These are phyloP conservation scores for Solanum corneliomulleri DNA, from an alignment of 257 asterid genomes.

Conservation along the genomic window DNA sequence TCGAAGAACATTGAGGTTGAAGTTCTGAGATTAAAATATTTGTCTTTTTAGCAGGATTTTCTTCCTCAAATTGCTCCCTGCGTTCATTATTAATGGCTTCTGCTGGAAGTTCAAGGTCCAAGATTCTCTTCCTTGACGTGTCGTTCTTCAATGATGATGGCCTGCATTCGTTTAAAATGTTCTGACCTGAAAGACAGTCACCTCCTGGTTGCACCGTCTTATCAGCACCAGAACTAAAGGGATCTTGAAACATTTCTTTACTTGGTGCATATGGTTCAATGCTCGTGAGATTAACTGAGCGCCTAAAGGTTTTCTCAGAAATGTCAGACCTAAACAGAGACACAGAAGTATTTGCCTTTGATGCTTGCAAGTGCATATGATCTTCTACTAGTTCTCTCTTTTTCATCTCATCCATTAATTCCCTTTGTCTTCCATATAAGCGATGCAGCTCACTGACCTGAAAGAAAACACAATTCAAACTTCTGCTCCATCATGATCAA, in stretches of 20 bases:
- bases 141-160: slow-evolving; percentile 2
- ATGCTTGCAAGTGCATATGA: slow-evolving; percentile 15
- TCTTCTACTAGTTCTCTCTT: slow-evolving; percentile 17
- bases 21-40: not conserved
- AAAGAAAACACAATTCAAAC: not conserved
- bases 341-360: slow-evolving; percentile 13
- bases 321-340: slow-evolving; percentile 12
- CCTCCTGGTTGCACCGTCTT: not conserved
- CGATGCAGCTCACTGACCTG: slow-evolving; percentile 78
- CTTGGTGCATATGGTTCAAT: slow-evolving; percentile 7
- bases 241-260: slow-evolving; percentile 17
- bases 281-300: slow-evolving; percentile 7
- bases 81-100: slow-evolving; percentile 17
- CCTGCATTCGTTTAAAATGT: slow-evolving; percentile 7
- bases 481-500: not conserved
- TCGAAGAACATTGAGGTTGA: slow-evolving; percentile 11
- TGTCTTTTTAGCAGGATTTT: slow-evolving; percentile 6
- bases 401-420: slow-evolving; percentile 46
- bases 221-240: slow-evolving; percentile 2
- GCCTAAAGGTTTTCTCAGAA: slow-evolving; percentile 25
- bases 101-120: slow-evolving; percentile 46
- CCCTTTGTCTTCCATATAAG: slow-evolving; percentile 51
- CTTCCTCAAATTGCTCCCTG: slow-evolving; percentile 14
- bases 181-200: slow-evolving; percentile 6
- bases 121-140: slow-evolving; percentile 14